Percentiles rank a stretch among this genome's conserved stretches.
Evolutionary conservation across 129 eudicot genomes (phyloP).

Genomic region (Tagetes erecta): DNA sequence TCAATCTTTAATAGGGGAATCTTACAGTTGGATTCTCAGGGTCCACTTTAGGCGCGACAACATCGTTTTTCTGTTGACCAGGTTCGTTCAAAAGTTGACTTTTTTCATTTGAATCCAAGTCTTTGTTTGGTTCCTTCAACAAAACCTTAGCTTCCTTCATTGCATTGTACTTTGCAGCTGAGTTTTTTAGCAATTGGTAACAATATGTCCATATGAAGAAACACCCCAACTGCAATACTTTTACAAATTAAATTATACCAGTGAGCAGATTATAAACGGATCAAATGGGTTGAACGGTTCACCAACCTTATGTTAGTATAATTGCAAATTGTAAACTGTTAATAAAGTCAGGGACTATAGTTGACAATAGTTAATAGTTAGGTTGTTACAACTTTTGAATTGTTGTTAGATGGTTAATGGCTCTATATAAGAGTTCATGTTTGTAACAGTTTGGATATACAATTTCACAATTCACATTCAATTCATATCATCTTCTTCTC

Average conservation of each 20-base stretch:
- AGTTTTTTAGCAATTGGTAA: conserved; percentile 59
- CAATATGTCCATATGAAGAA: conserved; percentile 82
- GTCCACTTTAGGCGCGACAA: conserved; percentile 23
- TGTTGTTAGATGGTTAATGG: too few species aligned
- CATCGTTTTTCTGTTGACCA: conserved; percentile 22
- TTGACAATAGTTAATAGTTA: too few species aligned
- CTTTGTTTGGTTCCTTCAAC: conserved; percentile 51
- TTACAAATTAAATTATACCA: conserved; percentile 4
- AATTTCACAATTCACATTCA: too few species aligned
- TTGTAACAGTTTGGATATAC: too few species aligned
- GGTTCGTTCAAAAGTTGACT: conserved; percentile 52
- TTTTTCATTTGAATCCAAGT: conserved; percentile 55
- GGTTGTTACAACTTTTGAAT: too few species aligned
- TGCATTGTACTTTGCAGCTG: conserved; percentile 43
- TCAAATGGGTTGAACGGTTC: background rate
- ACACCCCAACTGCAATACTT: conserved; percentile 61
- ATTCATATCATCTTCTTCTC: too few species aligned
- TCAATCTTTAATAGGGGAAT: background rate
- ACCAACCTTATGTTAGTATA: too few species aligned
- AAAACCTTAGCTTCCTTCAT: conserved; percentile 37
- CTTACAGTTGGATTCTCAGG: conserved; percentile 45
- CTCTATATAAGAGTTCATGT: too few species aligned
- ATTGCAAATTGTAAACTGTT: too few species aligned
- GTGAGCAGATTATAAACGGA: background rate
- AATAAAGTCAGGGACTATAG: too few species aligned